These are phyloP conservation scores for Aspergillus flavus DNA, from an alignment of 2,329 filamentous ascomycete genomes.

Conservation along the genomic window DNA sequence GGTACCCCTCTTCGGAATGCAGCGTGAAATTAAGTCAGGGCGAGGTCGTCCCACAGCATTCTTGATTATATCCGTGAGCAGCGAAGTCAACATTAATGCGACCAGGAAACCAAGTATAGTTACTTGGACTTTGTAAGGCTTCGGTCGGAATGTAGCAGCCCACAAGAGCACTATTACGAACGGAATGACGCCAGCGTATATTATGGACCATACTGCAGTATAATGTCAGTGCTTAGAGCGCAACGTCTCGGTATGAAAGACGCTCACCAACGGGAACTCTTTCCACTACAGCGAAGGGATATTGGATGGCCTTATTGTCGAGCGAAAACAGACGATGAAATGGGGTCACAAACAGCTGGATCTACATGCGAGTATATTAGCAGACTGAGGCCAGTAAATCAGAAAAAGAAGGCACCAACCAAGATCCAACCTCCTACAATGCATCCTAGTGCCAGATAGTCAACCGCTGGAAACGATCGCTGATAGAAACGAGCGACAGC, in stretches of 20 bases:
- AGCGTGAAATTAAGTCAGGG: conserved; percentile 86
- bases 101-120: conserved; percentile 80
- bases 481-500: conserved; percentile 56
- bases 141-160: conserved; percentile 64
- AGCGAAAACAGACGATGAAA: conserved; percentile 96
- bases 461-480: conserved; percentile 81
- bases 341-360: conserved; percentile 72
- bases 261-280: conserved; percentile 74
- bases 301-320: conserved; percentile 80
- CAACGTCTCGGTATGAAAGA: neutral
- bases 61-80: conserved; percentile 90
- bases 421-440: conserved; percentile 65
- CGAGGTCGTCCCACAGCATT: conserved; percentile 82
- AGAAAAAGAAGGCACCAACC: conserved; percentile 23
- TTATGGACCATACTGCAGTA: conserved; percentile 64
- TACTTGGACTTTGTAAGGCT: conserved; percentile 79
- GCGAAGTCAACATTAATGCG: conserved; percentile 72
- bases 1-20: conserved; percentile 67
- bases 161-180: conserved; percentile 66
- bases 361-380: conserved; percentile 42
- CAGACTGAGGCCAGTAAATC: neutral
- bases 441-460: conserved; percentile 77
- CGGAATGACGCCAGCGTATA: conserved; percentile 76
- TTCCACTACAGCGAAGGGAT: conserved; percentile 81
- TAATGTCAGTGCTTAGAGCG: neutral